Evolutionary conservation across 2,329 filamentous ascomycete genomes (phyloP), one percentile per base, ranked within the genome.

Genomic region (Xylariaceae sp.): DNA sequence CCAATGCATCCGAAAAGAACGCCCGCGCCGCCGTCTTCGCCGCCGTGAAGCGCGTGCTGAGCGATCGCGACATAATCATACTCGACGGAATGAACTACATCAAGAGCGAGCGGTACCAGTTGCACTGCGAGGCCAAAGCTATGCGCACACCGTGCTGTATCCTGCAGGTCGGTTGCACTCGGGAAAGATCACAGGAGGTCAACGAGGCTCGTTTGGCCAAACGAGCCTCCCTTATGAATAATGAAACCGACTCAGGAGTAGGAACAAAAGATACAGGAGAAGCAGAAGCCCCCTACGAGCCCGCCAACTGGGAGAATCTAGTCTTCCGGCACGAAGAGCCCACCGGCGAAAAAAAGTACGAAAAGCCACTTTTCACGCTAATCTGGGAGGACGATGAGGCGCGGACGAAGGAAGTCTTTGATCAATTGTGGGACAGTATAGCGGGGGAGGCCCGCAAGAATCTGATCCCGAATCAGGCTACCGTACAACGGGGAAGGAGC

Each of bases 101-200:
- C 69, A 93, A 93, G 66, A 88, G 88, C 29, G 93, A 87, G 79
- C 77, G 88, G 39, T 94, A 94, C 64, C 88, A 94, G 71, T 72
- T 94, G 19, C 85, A 85, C 65, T 92, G 88, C 69, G 88, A 93
- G 67, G 82, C 88, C 29, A 93, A 93, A 67, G 88, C 88, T 38
- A 70, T 87, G 43, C 72, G 83, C 52, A 93, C 88, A 3, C 80
- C 85, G 3, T 86, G 79, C 65, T 90, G 85, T 58, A 80, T 93
- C 45, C 71, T 93, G 52, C 81, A 83, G 64, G 71, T 85, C 36
- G 81, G 81, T 0, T 80, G 77, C 51, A 60, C 70, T 8, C 65
- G 70, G 3, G 77, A 81, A n/a, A 64, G 64, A 49, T 77, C 80
- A 2, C 66, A 65, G 49, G 63, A 61, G 19, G 73, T 85, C 52